Percentiles rank a stretch among this genome's conserved stretches.
phyloP scores from a whole-genome alignment of 805 yeast genomes.

The Naumovozyma castellii region DNA sequence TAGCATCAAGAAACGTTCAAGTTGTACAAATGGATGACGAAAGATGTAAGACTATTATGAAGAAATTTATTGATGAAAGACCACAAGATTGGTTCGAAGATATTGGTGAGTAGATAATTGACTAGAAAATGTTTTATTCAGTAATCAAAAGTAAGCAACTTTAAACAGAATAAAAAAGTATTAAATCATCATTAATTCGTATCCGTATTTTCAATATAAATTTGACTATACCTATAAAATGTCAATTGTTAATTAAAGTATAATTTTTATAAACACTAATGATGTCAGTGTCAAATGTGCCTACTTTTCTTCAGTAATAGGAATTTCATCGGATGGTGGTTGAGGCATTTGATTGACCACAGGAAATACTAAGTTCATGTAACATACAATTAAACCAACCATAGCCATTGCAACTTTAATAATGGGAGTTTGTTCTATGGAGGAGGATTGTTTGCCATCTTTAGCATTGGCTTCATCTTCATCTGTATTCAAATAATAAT shows the following conservation, averaged over 20 bases:
- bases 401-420: slow-evolving; percentile 38
- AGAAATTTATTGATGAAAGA: slow-evolving; percentile 62
- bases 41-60: slow-evolving; percentile 65
- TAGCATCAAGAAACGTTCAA: slow-evolving; percentile 59
- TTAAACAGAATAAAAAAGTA: too few species aligned
- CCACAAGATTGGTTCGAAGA: slow-evolving; percentile 80
- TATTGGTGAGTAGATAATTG: slow-evolving; percentile 41
- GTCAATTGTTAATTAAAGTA: neutral
- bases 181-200: neutral
- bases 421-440: slow-evolving; percentile 34
- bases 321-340: neutral
- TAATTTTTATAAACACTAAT: too few species aligned
- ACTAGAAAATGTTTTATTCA: neutral
- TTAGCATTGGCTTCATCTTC: slow-evolving; percentile 27
- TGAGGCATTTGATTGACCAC: slow-evolving; percentile 4
- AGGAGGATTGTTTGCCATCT: slow-evolving; percentile 19
- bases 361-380: slow-evolving; percentile 44
- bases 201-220: too few species aligned
- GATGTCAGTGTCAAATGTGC: too few species aligned
- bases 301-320: neutral
- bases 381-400: slow-evolving; percentile 43
- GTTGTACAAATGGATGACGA: slow-evolving; percentile 50
- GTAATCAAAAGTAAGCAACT: too few species aligned
- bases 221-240: too few species aligned
- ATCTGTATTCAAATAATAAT: slow-evolving; percentile 21